A percentile compares a stretch with the other conserved stretches of the same genome.
Conservation (phyloP, 768 basidiomycete genomes). For the Podaxis sp. region DNA sequence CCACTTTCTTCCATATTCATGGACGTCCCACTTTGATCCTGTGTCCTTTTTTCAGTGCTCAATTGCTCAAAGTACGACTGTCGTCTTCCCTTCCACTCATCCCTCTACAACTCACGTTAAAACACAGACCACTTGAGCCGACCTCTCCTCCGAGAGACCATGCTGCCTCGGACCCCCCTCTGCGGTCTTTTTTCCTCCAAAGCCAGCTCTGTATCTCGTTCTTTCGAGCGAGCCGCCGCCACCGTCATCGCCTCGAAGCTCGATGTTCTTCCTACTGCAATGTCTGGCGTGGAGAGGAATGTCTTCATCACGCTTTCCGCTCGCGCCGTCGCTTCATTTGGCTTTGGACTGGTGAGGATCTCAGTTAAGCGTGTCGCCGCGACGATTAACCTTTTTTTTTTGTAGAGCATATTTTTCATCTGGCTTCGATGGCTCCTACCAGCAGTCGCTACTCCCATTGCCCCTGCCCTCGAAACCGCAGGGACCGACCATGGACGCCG, state of each 20-base stretch:
- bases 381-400: neutral
- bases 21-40: constrained; percentile 3
- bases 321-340: constrained; percentile 26
- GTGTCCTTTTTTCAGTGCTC: neutral
- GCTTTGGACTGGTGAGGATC: constrained; percentile 35
- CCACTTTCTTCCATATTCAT: neutral
- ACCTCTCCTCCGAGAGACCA: neutral
- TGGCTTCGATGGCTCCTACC: constrained; percentile 39
- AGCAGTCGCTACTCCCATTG: constrained; percentile 3
- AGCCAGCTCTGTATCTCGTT: neutral
- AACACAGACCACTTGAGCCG: neutral
- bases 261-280: constrained; percentile 10
- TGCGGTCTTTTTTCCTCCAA: neutral
- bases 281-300: constrained; percentile 14
- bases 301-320: constrained; percentile 30
- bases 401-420: constrained; percentile 39
- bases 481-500: constrained; percentile 1
- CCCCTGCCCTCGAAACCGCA: neutral
- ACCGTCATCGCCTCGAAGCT: constrained; percentile 6
- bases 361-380: neutral
- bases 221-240: neutral
- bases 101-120: neutral
- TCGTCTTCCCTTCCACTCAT: neutral
- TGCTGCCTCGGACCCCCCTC: neutral
- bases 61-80: neutral